Evolutionary conservation across 78 protist species (phyloP), one percentile per base, ranked within the genome.

Genomic region (Dictyostelium firmibasis): DNA sequence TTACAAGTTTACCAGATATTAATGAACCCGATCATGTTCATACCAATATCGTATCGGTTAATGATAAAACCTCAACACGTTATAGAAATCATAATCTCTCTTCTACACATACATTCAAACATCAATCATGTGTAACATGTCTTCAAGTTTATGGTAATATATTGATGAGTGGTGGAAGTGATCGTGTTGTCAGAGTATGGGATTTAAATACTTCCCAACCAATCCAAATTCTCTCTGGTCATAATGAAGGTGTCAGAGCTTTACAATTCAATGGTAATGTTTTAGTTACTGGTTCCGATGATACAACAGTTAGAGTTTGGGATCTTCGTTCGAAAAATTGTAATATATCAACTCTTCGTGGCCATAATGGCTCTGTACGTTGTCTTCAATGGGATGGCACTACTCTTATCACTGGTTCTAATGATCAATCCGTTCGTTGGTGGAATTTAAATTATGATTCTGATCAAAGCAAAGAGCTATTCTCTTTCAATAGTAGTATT

Each of bases 201-300:
- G 96, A 92, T 70, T 27, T 92, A 31, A 72, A 86, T 14, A 84
- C 75, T 16, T 27, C 47, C 0, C 82, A 86, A 36, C 33, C 29
- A 50, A 10, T 67, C 0, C 33, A 41, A 29, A 83, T 85, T 3
- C 36, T 92, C 14, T 10, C 23, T 6, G 96, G 91, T 41, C 96
- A 92, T 44, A 25, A 81, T 6, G 96, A 92, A 50, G 91, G 96
- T 47, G 84, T 92, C 18, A 38, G 85, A 33, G 78, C 85, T 50
- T 81, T 92, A 23, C 96, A 92, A 72, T 85, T 83, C 47, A 57
- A 60, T 7, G 96, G 83, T 4, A 86, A 92, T 27, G 77, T 92
- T 20, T 41, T 92, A 8, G 96, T 84, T 6, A 84, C 96, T 33
- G 96, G 96, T 25, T 70, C 96, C 33, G 81, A 92, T 53, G 96